Percentiles rank a stretch among this genome's conserved stretches.
Evolutionary conservation across 345 rosid species (phyloP).

Genomic region (Eucalyptus regnans): DNA sequence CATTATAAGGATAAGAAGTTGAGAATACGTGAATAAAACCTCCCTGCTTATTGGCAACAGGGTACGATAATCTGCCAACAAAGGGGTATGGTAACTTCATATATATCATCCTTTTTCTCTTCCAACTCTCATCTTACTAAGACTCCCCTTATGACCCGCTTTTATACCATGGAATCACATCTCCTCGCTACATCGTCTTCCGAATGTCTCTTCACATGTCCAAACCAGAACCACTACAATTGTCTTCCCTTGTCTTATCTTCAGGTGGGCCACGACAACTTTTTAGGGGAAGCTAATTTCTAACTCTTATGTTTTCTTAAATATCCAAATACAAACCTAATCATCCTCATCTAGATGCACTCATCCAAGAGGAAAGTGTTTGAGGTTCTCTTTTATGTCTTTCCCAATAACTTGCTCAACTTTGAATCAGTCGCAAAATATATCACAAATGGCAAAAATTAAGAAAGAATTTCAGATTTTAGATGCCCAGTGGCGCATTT

Average conservation of each 20-base stretch:
- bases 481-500: constrained; percentile 30
- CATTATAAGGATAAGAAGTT: background rate
- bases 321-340: background rate
- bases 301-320: background rate
- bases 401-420: background rate
- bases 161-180: background rate
- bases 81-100: background rate
- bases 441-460: background rate
- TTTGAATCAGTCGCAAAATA: background rate
- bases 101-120: background rate
- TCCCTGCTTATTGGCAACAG: background rate
- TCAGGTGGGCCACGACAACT: background rate
- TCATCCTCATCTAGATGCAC: background rate
- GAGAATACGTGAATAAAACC: background rate
- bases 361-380: background rate
- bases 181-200: background rate
- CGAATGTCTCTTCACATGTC: background rate
- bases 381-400: background rate
- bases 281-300: background rate
- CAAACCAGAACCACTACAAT: background rate
- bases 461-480: background rate
- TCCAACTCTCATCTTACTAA: background rate
- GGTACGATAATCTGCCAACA: background rate
- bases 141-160: background rate
- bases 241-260: background rate